Conservation (phyloP, 441 rosid species). For the Gossypium aridum region DNA sequence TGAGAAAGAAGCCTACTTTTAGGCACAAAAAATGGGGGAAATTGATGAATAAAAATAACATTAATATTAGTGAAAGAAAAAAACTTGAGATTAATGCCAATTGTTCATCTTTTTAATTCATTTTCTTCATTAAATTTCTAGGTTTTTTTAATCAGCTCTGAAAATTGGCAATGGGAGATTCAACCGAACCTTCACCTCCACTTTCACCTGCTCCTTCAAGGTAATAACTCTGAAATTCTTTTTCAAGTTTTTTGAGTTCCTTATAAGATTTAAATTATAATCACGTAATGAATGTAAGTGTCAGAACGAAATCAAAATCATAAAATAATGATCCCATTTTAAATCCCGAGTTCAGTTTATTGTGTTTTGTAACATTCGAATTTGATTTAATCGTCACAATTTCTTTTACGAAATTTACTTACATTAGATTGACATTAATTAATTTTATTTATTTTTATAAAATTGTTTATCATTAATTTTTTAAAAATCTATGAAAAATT, state of each 20-base stretch:
- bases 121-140: slow-evolving; percentile 14
- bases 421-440: not conserved
- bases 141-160: slow-evolving; percentile 3
- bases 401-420: not conserved
- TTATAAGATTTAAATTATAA: no score
- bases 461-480: no score
- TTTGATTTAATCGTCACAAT: no score
- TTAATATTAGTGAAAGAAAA: slow-evolving; percentile 5
- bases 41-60: slow-evolving; percentile 10
- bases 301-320: no score
- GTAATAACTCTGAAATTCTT: not conserved
- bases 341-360: no score
- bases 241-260: no score
- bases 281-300: no score
- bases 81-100: slow-evolving; percentile 21
- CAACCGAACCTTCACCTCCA: slow-evolving; percentile 6
- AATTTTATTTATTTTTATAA: no score
- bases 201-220: slow-evolving; percentile 18
- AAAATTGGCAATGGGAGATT: slow-evolving; percentile 21
- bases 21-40: slow-evolving; percentile 23
- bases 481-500: no score
- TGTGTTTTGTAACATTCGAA: no score
- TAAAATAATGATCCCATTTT: no score
- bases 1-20: slow-evolving; percentile 24
- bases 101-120: not conserved